Evolutionary conservation across 257 asterid genomes (phyloP), one percentile per base, ranked within the genome.

Genomic region (Gynochthodes officinalis): DNA sequence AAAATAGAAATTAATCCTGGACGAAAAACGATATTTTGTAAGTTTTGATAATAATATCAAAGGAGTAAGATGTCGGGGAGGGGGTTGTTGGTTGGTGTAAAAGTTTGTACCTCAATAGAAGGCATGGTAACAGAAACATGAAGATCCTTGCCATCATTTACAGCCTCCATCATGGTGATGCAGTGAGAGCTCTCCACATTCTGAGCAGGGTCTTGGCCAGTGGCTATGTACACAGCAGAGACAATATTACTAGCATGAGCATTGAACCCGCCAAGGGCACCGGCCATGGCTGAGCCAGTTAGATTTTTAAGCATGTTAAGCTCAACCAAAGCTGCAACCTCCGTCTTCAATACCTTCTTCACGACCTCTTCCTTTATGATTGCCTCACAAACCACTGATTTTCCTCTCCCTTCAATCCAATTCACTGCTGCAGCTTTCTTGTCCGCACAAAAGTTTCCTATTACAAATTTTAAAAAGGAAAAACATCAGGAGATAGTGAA

Each of bases 161-260:
- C 76, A 6, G 87, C 79, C 75, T 85, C 89, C 87, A 85, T 85
- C 87, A 85, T 80, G 52, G 89, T 85, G 74, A 85, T 82, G 63
- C 89, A 85, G 63, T 82, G 87, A 39, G 89, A 85, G 69, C 89
- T 85, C 76, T 85, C 89, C 27, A 85, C 80, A 69, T 85, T 85
- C 71, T 85, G 89, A 37, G 89, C 89, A 28, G 89, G 89, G 75
- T 85, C 89, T 52, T 85, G 89, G 25, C 89, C 89, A 1, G 89
- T 85, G 80, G 89, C 89, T 54, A 85, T 25, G 79, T 27, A 85
- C 23, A 85, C 78, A 8, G 89, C 89, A 2, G 85, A 77, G 73
- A 85, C 85, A 33, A 85, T 82, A 65, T 85, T 85, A 74, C 87
- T 80, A 21, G 89, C 89, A 68, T 85, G 89, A 28, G 89, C 89